Percentiles rank a stretch among this genome's conserved stretches.
Conservation (phyloP, 1,284 basidiomycete genomes). For the Fomitopsis betulina region DNA sequence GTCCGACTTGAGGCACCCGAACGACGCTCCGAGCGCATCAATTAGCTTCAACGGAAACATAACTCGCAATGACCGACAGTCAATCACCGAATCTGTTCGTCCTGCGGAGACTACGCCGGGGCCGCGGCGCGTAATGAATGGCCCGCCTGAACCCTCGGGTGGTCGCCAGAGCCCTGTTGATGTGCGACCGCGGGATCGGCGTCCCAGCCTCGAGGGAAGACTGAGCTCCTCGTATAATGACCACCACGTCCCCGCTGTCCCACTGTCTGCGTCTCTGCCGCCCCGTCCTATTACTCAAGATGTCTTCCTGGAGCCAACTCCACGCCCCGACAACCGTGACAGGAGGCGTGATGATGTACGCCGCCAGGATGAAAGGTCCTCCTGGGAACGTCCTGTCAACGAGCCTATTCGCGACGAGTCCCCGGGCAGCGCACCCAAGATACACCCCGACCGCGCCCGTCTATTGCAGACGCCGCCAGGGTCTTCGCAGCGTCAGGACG, state of each 20-base stretch:
- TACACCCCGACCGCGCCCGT: constrained; percentile 18
- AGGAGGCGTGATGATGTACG: constrained; percentile 1
- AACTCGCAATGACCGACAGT: background rate
- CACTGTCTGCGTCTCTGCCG: constrained; percentile 2
- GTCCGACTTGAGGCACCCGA: background rate
- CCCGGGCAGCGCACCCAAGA: constrained; percentile 2
- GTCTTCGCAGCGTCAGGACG: background rate
- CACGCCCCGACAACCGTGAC: constrained; percentile 8
- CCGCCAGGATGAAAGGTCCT: background rate
- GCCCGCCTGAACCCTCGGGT: background rate
- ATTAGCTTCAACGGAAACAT: background rate
- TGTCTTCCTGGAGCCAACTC: constrained; percentile 2
- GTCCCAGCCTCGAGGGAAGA: constrained; percentile 7
- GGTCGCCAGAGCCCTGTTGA: constrained; percentile 1
- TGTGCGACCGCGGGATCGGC: background rate
- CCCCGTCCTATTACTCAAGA: constrained; percentile 4
- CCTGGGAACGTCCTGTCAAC: background rate
- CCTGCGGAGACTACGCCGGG: background rate
- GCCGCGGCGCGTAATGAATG: background rate
- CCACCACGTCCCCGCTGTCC: background rate
- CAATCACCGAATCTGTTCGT: background rate
- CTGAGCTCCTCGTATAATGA: constrained; percentile 1
- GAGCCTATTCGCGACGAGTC: background rate
- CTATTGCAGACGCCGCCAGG: background rate
- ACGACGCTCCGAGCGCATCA: background rate